Conservation (phyloP, 129 eudicot genomes). For the Lactuca sativa region DNA sequence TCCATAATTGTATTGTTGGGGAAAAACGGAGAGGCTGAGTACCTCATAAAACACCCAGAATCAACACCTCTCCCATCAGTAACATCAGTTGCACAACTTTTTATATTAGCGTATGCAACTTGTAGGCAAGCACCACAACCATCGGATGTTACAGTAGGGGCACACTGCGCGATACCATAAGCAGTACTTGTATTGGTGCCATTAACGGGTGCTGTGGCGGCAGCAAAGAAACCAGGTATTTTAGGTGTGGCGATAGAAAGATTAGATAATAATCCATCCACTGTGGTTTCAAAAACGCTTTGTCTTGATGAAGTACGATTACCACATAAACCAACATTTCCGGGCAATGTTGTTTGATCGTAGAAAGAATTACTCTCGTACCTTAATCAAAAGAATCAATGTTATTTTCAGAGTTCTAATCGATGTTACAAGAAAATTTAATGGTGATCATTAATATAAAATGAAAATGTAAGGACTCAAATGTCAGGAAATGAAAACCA, state of each 20-base stretch:
- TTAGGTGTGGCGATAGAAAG: constrained; percentile 64
- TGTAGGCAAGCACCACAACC: constrained; percentile 59
- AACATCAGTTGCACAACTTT: constrained; percentile 51
- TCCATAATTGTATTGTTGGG: constrained; percentile 40
- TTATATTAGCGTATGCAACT: constrained; percentile 45
- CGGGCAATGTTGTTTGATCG: constrained; percentile 53
- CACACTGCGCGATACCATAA: constrained; percentile 68
- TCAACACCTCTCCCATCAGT: constrained; percentile 66
- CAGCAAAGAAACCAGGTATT: constrained; percentile 62
- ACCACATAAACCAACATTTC: constrained; percentile 62
- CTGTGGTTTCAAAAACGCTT: constrained; percentile 39
- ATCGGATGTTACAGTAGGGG: constrained; percentile 31
- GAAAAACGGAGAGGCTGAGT: constrained; percentile 53
- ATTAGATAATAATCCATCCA: constrained; percentile 41
- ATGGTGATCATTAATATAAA: background rate
- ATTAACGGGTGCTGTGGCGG: constrained; percentile 34
- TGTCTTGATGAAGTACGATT: constrained; percentile 53
- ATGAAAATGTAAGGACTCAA: background rate
- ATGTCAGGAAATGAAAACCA: background rate
- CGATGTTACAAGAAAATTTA: background rate
- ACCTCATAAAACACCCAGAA: constrained; percentile 76
- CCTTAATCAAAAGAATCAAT: constrained; percentile 30
- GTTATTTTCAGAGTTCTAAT: background rate
- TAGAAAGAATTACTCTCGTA: constrained; percentile 67
- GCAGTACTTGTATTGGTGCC: constrained; percentile 39